Base-by-base conservation (phyloP, 495 filamentous ascomycete species). In the Hamigera avellanea region DNA sequence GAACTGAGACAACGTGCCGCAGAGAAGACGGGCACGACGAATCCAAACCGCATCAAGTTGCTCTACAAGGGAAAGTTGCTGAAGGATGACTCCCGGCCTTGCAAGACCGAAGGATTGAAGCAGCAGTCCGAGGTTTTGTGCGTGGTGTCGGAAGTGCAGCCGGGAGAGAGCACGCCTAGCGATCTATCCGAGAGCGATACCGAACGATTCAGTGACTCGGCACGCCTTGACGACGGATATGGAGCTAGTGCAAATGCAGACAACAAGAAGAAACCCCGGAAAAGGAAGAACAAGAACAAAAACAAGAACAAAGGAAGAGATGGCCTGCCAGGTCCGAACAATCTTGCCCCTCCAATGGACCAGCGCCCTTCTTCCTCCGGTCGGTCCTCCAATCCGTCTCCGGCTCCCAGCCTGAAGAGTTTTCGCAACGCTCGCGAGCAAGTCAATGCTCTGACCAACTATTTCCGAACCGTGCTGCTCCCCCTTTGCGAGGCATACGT, bases 1-100 rank as follows among this genome's bases (percentile, higher is more conserved):
- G 76, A 81, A 36, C 62, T 94, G 23, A 66, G 78, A 17, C 63
- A 73, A 21, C 70, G 72, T 5, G 82, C 78, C 8, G 79, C 75
- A 14, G 59, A 75, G 37, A 66, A 80, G 37, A 67, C 80, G 44
- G 70, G 72, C 17, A 62, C 81, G 10, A 58, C 65, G 6, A 69
- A 78, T 39, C 66, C 73, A n/a, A 64, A 72, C 29, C 57, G 71
- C 6, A 57, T 95, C 43, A 81, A 78, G 46, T 55, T 95, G 50
- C 69, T 87, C 32, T 93, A 89, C 67, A 89, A 88, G 54, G 87
- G 87, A 8, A 77, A 76, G 40, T 68, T 78, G 13, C 56, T 95
- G 26, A 80, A 78, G 49, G 75, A 87, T 41, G 69, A 78, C 44
- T 44, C 62, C 6, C 57, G 61, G n/a, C 70, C 74, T 3, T 78